Evolutionary conservation across 75 land plant genomes (phyloP).

Genomic region (Selaginella tamariscina): DNA sequence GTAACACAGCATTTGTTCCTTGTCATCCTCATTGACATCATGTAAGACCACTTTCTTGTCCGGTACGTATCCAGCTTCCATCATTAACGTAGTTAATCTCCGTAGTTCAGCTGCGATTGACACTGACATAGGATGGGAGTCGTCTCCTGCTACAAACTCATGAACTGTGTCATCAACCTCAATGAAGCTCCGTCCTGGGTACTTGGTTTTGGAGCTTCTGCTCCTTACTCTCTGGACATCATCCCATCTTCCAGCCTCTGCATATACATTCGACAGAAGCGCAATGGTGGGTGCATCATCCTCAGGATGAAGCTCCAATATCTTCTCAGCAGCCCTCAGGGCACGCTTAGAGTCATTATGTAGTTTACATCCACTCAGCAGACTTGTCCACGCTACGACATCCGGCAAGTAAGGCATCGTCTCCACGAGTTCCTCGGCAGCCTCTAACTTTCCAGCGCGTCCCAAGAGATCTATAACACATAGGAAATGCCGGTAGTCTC

Average conservation of each 20-base stretch:
- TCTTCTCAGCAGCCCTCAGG: not conserved
- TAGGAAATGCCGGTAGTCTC: not conserved
- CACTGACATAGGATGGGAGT: not conserved
- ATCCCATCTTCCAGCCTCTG: not conserved
- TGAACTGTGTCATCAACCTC: not conserved
- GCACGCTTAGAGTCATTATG: constrained; percentile 7
- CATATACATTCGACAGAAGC: constrained; percentile 3
- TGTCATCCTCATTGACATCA: not conserved
- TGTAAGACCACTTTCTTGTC: not conserved
- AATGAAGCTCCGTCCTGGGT: not conserved
- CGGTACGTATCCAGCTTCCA: not conserved
- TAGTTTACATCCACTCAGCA: not conserved
- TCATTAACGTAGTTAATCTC: not conserved
- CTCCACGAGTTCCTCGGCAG: not conserved
- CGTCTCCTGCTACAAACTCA: not conserved
- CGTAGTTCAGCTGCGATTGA: not conserved
- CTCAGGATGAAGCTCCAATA: constrained; percentile 7
- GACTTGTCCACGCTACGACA: not conserved
- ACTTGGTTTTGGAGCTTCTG: not conserved
- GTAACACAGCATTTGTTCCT: not conserved
- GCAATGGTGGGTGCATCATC: not conserved
- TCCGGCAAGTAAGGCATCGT: not conserved
- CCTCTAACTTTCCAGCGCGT: not conserved
- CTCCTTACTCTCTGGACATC: not conserved
- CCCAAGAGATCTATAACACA: not conserved